Evolutionary conservation across 1,139 yeast species (phyloP), one percentile per base, ranked within the genome.

Genomic region (Starmera stellimalicola): DNA sequence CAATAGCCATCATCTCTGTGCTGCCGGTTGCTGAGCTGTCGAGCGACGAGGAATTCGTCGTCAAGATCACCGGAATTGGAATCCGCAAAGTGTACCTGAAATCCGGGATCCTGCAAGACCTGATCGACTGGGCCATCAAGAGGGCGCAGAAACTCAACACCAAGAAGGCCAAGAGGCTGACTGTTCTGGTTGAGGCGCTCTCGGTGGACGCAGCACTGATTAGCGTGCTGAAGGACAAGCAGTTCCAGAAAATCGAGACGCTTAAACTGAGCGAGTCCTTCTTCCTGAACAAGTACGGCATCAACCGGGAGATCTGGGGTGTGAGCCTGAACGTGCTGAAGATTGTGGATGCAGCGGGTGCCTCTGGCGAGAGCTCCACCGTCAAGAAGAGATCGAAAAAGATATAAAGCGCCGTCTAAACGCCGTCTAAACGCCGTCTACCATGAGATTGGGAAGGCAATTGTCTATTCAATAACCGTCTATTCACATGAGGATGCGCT

Each of bases 51-150:
- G 57, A 65, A 16, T 64, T 69, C 37, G 57, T 62, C 7, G 68
- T 74, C 39, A 63, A 63, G 34, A 69, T 80, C 36, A 63, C 73
- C 5, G 75, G 79, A 3, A 52, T 75, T 16, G 78, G 78, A 37
- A 70, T 78, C 29, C 69, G 85, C 55, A 73, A 71, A 48, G 87
- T 79, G 3, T 80, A 79, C 50, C 55, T 65, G 29, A 66, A 63
- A 39, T 73, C 78, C 10, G 85, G 80, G 27, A 69, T 81, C 37
- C 66, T 78, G 24, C 67, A 67, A 33, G 77, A 79, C 43, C 60
- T 79, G 39, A 44, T 79, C 20, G 76, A 68, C 34, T 76, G 80
- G 78, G 70, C 79, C 7, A 58, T 70, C 37, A 44, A 61, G 24
- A 65, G 78, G 48, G 59, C 79, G 11, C 60, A 65, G 37, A 55